Conservation (phyloP, 78 protist genomes). For the Goniomonas avonlea region DNA sequence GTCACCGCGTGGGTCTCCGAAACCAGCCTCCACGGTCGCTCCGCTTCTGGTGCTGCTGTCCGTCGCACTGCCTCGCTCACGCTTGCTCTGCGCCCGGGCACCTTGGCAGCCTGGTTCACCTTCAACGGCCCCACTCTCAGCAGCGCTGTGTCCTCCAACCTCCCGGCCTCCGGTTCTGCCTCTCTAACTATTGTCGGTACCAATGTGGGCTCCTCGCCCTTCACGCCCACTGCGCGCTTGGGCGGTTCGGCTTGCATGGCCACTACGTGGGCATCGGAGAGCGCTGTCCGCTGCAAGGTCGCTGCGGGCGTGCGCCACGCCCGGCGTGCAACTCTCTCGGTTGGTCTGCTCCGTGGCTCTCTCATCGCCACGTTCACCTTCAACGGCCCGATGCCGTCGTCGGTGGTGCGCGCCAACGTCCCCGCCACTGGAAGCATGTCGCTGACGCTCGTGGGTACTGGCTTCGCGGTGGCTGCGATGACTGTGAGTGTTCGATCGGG, state of each 20-base stretch:
- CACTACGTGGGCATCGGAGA: not conserved
- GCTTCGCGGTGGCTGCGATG: too few species aligned
- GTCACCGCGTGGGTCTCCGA: slow-evolving; percentile 5
- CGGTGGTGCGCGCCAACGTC: not conserved
- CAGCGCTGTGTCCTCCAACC: not conserved
- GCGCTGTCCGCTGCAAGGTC: not conserved
- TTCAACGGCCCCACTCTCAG: too few species aligned
- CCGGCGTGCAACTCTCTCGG: too few species aligned
- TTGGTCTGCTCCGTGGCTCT: too few species aligned
- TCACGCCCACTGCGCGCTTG: not conserved
- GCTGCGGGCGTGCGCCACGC: too few species aligned
- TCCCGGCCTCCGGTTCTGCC: not conserved
- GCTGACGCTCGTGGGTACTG: not conserved
- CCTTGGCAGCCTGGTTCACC: too few species aligned
- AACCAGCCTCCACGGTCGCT: not conserved
- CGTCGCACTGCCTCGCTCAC: too few species aligned
- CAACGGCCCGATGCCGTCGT: too few species aligned
- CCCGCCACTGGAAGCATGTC: not conserved
- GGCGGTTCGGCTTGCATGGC: not conserved
- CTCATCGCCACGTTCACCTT: too few species aligned
- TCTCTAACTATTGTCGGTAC: not conserved
- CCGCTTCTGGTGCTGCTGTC: too few species aligned
- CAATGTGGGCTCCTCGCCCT: not conserved
- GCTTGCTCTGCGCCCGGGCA: too few species aligned
- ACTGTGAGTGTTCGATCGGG: too few species aligned